A percentile compares a stretch with the other conserved stretches of the same genome.
Evolutionary conservation across 2,329 filamentous ascomycete genomes (phyloP).

Genomic region (Cercospora zeae-maydis): DNA sequence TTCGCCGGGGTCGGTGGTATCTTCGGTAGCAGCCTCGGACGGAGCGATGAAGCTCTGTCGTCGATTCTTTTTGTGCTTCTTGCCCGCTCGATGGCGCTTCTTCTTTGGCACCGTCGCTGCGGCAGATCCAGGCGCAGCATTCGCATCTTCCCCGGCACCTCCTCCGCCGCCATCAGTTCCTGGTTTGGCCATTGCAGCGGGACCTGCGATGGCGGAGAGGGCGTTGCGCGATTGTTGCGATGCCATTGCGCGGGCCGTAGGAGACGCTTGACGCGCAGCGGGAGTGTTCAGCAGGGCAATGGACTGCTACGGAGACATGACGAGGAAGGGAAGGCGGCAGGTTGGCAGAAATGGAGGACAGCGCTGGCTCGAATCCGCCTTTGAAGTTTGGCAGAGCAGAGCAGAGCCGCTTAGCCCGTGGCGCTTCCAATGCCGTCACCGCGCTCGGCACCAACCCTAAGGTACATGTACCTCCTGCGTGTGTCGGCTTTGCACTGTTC

Average conservation of each 20-base stretch:
- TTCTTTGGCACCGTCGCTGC: constrained; percentile 19
- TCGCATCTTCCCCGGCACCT: neutral
- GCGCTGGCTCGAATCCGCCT: neutral
- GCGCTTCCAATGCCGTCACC: neutral
- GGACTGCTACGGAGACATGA: constrained; percentile 1
- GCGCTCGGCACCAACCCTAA: neutral
- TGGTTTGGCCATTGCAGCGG: constrained; percentile 17
- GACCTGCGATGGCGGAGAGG: constrained; percentile 12
- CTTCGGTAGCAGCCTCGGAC: constrained; percentile 53
- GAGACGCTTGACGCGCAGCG: neutral
- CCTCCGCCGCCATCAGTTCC: neutral
- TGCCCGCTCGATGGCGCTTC: constrained; percentile 44
- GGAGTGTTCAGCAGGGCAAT: neutral
- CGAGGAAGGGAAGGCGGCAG: neutral
- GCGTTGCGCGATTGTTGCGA: constrained; percentile 5
- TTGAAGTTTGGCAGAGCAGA: constrained; percentile 1
- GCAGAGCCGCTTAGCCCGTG: constrained; percentile 3
- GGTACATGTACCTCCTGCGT: neutral
- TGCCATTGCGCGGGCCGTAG: neutral
- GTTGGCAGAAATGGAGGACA: neutral
- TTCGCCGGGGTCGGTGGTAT: constrained; percentile 48
- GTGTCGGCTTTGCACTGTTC: neutral
- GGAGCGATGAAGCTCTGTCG: constrained; percentile 75
- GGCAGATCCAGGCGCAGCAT: constrained; percentile 3
- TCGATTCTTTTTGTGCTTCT: constrained; percentile 61